Evolutionary conservation across 768 basidiomycete genomes (phyloP).

Genomic region (Cubamyces sp.): DNA sequence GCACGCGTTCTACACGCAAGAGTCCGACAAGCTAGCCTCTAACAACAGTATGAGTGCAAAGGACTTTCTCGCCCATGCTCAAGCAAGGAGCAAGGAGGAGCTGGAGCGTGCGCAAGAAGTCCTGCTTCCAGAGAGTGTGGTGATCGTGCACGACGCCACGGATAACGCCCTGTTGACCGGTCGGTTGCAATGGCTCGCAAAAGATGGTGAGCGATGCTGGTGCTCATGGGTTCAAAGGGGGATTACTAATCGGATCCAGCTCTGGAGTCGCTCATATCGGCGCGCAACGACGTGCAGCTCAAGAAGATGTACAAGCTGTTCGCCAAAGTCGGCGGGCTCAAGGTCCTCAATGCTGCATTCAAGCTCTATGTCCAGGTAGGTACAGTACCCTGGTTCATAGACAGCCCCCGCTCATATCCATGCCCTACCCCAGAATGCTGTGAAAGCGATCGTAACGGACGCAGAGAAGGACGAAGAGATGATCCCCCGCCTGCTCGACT

Average conservation of each 20-base stretch:
- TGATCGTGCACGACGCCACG: constrained; percentile 53
- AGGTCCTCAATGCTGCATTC: constrained; percentile 62
- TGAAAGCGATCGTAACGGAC: constrained; percentile 70
- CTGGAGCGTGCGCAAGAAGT: constrained; percentile 53
- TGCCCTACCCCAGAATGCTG: constrained; percentile 47
- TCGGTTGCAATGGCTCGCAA: constrained; percentile 48
- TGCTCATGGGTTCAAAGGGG: neutral
- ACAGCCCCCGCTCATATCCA: neutral
- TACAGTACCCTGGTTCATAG: neutral
- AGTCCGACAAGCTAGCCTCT: constrained; percentile 48
- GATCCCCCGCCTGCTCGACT: constrained; percentile 71
- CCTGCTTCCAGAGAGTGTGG: constrained; percentile 54
- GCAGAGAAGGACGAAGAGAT: constrained; percentile 68
- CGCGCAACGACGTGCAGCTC: constrained; percentile 48
- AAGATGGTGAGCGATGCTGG: constrained; percentile 37
- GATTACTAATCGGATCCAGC: constrained; percentile 43
- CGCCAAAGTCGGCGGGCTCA: constrained; percentile 55
- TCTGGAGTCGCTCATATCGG: constrained; percentile 54
- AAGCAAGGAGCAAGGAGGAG: constrained; percentile 58
- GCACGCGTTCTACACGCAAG: constrained; percentile 52
- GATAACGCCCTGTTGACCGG: constrained; percentile 54
- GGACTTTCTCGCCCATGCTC: constrained; percentile 56
- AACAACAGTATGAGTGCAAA: constrained; percentile 47
- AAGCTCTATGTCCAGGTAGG: constrained; percentile 61
- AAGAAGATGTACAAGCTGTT: constrained; percentile 64